Evolutionary conservation across 2,329 filamentous ascomycete genomes (phyloP).

Genomic region (Hypoxylon sp.): DNA sequence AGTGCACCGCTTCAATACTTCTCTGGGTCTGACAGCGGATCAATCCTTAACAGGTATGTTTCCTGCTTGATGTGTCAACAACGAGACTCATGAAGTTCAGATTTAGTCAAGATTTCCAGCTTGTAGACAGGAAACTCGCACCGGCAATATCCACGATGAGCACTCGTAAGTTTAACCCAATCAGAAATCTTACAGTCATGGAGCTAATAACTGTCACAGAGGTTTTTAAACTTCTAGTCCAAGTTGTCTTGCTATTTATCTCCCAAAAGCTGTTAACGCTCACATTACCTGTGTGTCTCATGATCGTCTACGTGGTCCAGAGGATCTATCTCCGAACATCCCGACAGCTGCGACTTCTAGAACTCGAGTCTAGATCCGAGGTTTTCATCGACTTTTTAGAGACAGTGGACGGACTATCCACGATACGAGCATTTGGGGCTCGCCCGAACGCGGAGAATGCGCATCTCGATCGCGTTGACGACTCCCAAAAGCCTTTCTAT

Average conservation of each 20-base stretch:
- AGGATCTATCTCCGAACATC: constrained; percentile 69
- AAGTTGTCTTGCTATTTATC: constrained; percentile 62
- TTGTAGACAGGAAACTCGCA: constrained; percentile 61
- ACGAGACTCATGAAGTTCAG: constrained; percentile 43
- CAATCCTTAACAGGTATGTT: constrained; percentile 58
- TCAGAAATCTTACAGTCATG: not conserved
- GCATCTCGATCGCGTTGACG: constrained; percentile 56
- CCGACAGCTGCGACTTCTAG: constrained; percentile 68
- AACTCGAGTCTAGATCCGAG: constrained; percentile 67
- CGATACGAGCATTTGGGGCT: constrained; percentile 66
- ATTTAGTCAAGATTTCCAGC: constrained; percentile 62
- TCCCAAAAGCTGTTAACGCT: constrained; percentile 63
- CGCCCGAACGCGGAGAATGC: constrained; percentile 46
- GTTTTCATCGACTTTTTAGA: constrained; percentile 59
- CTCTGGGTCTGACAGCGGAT: constrained; percentile 58
- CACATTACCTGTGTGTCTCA: constrained; percentile 62
- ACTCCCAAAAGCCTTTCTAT: constrained; percentile 65
- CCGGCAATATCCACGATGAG: constrained; percentile 54
- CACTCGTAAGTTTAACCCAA: constrained; percentile 53
- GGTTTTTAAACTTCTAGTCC: constrained; percentile 58
- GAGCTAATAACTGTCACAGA: constrained; percentile 54
- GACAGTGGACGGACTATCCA: constrained; percentile 59
- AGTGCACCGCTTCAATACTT: constrained; percentile 61
- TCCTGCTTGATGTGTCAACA: not conserved
- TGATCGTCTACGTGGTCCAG: constrained; percentile 62